Percentiles rank a stretch among this genome's conserved stretches.
Conservation (phyloP, 2,329 filamentous ascomycete species). For the Neobulgaria alba region DNA sequence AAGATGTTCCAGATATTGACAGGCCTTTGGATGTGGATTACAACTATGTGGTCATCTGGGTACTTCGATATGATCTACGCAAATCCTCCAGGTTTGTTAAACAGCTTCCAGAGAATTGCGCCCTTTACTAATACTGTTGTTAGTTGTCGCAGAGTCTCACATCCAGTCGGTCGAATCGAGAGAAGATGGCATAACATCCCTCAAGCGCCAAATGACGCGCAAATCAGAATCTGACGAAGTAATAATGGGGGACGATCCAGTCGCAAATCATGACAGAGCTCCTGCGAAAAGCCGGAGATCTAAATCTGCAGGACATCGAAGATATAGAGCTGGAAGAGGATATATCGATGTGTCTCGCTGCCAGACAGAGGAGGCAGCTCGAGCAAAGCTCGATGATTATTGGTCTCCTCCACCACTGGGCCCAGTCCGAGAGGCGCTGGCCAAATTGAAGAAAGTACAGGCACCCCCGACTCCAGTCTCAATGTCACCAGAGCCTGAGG, state of each 20-base stretch:
- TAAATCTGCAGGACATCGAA: too few relatives aligned
- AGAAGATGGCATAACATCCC: slow-evolving; percentile 11
- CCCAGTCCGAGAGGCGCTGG: too few relatives aligned
- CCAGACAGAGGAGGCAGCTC: slow-evolving; percentile 13
- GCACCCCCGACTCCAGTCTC: neutral
- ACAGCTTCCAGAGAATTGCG: neutral
- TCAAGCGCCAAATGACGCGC: slow-evolving; percentile 16
- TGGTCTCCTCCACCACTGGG: slow-evolving; percentile 17
- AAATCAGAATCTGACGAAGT: neutral
- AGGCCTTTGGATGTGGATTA: too few relatives aligned
- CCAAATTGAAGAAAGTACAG: neutral
- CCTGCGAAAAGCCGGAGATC: slow-evolving; percentile 1
- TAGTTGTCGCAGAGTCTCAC: slow-evolving; percentile 14
- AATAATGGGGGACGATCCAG: neutral
- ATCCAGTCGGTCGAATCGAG: slow-evolving; percentile 9
- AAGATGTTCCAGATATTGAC: too few relatives aligned
- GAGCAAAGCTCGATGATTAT: slow-evolving; percentile 10
- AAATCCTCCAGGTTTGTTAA: neutral
- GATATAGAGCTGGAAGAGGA: slow-evolving; percentile 2
- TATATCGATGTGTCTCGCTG: slow-evolving; percentile 8
- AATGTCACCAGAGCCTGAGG: slow-evolving; percentile 5
- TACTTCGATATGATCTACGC: slow-evolving; percentile 6
- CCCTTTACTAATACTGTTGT: slow-evolving; percentile 8
- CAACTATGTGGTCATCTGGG: too few relatives aligned
- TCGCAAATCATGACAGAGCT: neutral